A percentile compares a stretch with the other conserved stretches of the same genome.
phyloP scores from a whole-genome alignment of 352 stramenopile species.

The Pilasporangium apinafurcum region DNA sequence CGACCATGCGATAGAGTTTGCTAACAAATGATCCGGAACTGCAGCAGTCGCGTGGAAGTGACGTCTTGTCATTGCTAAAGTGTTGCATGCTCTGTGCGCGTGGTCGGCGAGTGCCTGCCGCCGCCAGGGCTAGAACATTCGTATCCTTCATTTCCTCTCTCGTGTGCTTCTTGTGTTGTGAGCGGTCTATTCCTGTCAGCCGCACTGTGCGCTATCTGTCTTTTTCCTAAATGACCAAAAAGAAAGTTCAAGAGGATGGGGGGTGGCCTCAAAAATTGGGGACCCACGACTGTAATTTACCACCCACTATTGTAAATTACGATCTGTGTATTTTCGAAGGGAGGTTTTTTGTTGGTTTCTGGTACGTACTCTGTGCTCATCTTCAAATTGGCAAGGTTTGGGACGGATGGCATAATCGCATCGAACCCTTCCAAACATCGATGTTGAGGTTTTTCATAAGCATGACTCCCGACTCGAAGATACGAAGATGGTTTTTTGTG shows the following conservation, averaged over 20 bases:
- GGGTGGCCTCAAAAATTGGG: conserved; percentile 1
- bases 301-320: conserved; percentile 5
- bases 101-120: conserved; percentile 33
- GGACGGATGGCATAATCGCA: background rate
- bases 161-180: background rate
- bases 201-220: conserved; percentile 14
- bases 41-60: conserved; percentile 32
- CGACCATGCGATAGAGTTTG: conserved; percentile 83
- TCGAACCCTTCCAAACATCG: background rate
- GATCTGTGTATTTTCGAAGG: background rate
- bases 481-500: background rate
- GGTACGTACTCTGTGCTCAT: background rate
- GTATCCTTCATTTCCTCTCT: conserved; percentile 21
- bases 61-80: conserved; percentile 13
- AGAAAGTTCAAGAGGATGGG: conserved; percentile 24
- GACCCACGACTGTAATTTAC: conserved; percentile 2
- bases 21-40: conserved; percentile 79
- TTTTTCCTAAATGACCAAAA: conserved; percentile 62
- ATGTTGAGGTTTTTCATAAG: background rate
- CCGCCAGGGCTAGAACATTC: too few species aligned
- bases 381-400: background rate
- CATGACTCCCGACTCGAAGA: background rate
- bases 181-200: conserved; percentile 6
- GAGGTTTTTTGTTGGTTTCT: background rate
- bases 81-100: conserved; percentile 51